Evolutionary conservation across 2,329 filamentous ascomycete genomes (phyloP).

Genomic region (Fusarium citri): DNA sequence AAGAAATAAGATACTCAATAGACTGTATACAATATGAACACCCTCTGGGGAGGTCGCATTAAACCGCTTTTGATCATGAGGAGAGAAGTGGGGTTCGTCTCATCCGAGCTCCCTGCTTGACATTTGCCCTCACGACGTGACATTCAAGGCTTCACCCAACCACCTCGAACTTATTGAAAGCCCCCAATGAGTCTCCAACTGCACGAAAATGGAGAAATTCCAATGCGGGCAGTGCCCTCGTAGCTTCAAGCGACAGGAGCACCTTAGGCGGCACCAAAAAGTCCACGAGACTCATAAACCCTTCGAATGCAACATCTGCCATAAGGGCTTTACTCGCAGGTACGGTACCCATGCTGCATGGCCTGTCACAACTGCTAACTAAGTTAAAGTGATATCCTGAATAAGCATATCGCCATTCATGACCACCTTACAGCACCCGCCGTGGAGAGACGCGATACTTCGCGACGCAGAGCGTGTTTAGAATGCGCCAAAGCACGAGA

Average conservation of each 20-base stretch:
- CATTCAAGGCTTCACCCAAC: background rate
- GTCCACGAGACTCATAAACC: slow-evolving; percentile 17
- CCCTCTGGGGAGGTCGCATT: background rate
- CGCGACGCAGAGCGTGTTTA: slow-evolving; percentile 21
- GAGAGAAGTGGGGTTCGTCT: background rate
- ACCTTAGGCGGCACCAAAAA: slow-evolving; percentile 37
- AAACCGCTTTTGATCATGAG: background rate
- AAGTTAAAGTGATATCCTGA: background rate
- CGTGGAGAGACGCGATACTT: background rate
- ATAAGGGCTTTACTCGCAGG: slow-evolving; percentile 38
- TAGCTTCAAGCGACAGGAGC: slow-evolving; percentile 39
- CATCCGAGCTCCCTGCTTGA: background rate
- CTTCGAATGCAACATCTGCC: slow-evolving; percentile 32
- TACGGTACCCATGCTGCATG: background rate
- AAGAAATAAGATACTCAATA: background rate
- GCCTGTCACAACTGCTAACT: accelerated
- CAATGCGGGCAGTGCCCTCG: slow-evolving; percentile 26
- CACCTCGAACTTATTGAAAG: background rate
- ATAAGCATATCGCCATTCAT: slow-evolving; percentile 6
- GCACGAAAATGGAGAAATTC: slow-evolving; percentile 15
- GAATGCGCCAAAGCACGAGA: slow-evolving; percentile 32
- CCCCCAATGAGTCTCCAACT: background rate
- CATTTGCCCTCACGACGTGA: background rate
- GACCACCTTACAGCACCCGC: background rate
- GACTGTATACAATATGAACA: background rate